Evolutionary conservation across 2,329 filamentous ascomycete species (phyloP).

Genomic region (Aspergillus phoenicis): DNA sequence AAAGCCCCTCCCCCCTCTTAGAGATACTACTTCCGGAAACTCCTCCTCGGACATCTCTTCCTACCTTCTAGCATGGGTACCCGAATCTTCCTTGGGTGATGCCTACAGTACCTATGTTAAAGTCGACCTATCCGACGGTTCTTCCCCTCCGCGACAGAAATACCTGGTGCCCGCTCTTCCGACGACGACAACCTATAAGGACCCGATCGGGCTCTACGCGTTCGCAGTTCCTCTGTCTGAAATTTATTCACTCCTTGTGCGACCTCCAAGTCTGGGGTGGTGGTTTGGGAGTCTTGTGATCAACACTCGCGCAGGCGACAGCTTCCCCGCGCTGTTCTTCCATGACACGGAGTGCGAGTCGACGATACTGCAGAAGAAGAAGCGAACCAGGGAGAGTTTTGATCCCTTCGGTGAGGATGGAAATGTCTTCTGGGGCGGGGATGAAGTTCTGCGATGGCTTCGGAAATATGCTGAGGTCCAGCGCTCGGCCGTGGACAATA

Average conservation of each 20-base stretch:
- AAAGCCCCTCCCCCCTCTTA: constrained; percentile 56
- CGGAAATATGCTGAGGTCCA: constrained; percentile 81
- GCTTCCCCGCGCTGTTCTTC: constrained; percentile 94
- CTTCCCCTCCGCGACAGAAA: constrained; percentile 79
- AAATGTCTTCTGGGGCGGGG: constrained; percentile 90
- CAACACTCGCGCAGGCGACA: constrained; percentile 87
- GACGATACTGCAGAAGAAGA: constrained; percentile 92
- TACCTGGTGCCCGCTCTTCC: constrained; percentile 92
- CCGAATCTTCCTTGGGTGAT: constrained; percentile 84
- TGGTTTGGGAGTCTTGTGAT: constrained; percentile 97
- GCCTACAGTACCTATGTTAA: constrained; percentile 90
- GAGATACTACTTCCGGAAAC: constrained; percentile 33
- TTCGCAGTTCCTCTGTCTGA: constrained; percentile 90
- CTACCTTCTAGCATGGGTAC: constrained; percentile 88
- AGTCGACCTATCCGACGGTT: constrained; percentile 82
- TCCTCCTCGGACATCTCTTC: constrained; percentile 59
- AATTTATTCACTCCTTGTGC: constrained; percentile 85
- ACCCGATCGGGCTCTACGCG: constrained; percentile 75
- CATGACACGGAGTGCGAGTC: constrained; percentile 96
- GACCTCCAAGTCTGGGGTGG: constrained; percentile 93
- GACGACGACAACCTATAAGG: constrained; percentile 74
- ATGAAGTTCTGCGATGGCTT: constrained; percentile 91
- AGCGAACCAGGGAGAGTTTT: constrained; percentile 77
- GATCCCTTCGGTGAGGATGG: constrained; percentile 86
- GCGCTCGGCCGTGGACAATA: constrained; percentile 81